These are phyloP conservation scores for Nicotiana obtusifolia DNA, from an alignment of 257 asterid species.

Conservation along the genomic window DNA sequence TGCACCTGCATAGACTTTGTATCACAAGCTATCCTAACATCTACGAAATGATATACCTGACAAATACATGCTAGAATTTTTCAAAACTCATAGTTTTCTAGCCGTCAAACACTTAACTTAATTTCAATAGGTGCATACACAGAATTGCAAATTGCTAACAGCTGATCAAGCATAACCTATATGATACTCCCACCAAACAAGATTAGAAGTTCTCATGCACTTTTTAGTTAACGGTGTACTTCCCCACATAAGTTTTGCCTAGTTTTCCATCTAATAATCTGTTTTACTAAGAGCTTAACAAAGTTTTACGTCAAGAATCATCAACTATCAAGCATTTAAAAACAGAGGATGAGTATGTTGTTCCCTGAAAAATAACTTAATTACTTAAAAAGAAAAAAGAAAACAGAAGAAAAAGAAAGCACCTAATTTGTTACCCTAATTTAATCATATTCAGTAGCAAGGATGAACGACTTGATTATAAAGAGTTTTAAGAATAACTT, in stretches of 20 bases:
- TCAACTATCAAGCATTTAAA: not conserved
- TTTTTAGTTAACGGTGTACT: not conserved
- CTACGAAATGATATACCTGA: not conserved
- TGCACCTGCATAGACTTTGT: not conserved
- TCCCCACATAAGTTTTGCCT: not conserved
- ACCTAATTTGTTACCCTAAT: not conserved
- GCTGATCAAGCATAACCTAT: not conserved
- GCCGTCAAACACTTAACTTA: not conserved
- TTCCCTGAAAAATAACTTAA: not conserved
- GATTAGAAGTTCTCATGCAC: not conserved
- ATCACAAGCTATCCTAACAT: not conserved
- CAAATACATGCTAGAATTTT: constrained; percentile 9
- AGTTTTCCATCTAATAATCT: not conserved
- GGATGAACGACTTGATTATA: not conserved
- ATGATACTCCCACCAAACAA: not conserved
- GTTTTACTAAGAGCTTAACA: not conserved
- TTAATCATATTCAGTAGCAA: not conserved
- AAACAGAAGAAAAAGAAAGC: not conserved
- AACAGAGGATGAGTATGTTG: not conserved
- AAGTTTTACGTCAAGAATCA: not conserved
- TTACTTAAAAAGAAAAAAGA: not conserved
- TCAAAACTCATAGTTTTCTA: not conserved
- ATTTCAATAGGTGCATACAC: not conserved
- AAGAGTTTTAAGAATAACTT: not conserved
- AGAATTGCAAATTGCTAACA: not conserved